phyloP scores from a whole-genome alignment of 2,329 filamentous ascomycete species.

The Paramyrothecium roridum region DNA sequence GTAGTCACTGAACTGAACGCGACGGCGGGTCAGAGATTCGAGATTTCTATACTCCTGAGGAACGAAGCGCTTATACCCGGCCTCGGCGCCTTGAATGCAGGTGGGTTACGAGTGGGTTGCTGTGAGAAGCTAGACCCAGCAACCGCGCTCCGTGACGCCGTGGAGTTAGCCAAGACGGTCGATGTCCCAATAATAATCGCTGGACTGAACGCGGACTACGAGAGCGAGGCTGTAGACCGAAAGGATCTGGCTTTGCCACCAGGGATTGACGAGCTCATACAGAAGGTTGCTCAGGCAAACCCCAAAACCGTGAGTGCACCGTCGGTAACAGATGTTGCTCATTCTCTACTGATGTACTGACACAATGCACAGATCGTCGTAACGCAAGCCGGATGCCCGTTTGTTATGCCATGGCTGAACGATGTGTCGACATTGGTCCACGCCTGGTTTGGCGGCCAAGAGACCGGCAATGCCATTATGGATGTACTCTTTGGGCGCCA shows the following conservation, averaged over 20 bases:
- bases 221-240: slow-evolving; percentile 58
- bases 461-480: slow-evolving; percentile 63
- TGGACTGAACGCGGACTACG: slow-evolving; percentile 48
- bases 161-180: slow-evolving; percentile 44
- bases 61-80: background rate
- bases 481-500: slow-evolving; percentile 59
- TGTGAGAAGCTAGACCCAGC: slow-evolving; percentile 6
- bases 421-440: slow-evolving; percentile 54
- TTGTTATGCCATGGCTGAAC: slow-evolving; percentile 6
- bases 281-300: slow-evolving; percentile 51
- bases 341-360: no score
- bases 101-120: slow-evolving; percentile 5
- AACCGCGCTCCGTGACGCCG: slow-evolving; percentile 7
- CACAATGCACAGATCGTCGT: slow-evolving; percentile 8
- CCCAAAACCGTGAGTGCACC: slow-evolving; percentile 50
- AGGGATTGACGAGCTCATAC: slow-evolving; percentile 54
- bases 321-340: no score
- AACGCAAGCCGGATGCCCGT: slow-evolving; percentile 44
- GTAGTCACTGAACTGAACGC: slow-evolving; percentile 16
- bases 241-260: slow-evolving; percentile 66
- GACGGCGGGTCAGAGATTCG: slow-evolving; percentile 5
- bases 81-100: background rate
- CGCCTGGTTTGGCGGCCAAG: slow-evolving; percentile 65
- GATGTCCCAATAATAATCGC: slow-evolving; percentile 54
- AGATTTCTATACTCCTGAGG: background rate